A percentile compares a stretch with the other conserved stretches of the same genome.
Evolutionary conservation across 208 protist species (phyloP).

Genomic region (Trypanosoma theileri): DNA sequence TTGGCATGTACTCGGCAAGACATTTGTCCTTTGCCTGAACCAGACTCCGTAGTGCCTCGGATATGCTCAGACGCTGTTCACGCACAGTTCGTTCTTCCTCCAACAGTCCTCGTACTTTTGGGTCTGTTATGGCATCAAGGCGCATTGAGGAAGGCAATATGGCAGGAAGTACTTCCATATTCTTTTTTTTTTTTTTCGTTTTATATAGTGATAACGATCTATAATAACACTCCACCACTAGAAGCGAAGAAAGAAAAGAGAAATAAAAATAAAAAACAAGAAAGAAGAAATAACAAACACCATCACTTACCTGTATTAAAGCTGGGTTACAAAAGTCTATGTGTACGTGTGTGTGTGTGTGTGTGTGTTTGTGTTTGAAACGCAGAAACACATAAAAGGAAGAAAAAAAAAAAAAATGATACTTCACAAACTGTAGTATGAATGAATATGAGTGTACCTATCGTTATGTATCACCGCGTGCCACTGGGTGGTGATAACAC

Average conservation of each 20-base stretch:
- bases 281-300: too few species aligned
- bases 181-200: not conserved
- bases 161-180: slow-evolving; percentile 3
- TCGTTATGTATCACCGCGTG: not conserved
- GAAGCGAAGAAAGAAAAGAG: too few species aligned
- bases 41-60: slow-evolving; percentile 20
- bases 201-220: not conserved
- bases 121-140: slow-evolving; percentile 30
- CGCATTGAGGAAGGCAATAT: slow-evolving; percentile 34
- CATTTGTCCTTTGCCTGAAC: slow-evolving; percentile 16
- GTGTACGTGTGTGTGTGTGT: too few species aligned
- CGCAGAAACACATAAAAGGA: slow-evolving; percentile 6
- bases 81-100: slow-evolving; percentile 35
- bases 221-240: too few species aligned
- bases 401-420: not conserved
- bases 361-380: slow-evolving; percentile 6
- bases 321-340: too few species aligned
- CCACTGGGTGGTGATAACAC: not conserved
- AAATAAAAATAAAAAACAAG: too few species aligned
- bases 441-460: too few species aligned
- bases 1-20: slow-evolving; percentile 6
- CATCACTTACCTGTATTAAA: too few species aligned
- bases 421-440: too few species aligned
- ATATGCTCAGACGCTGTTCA: slow-evolving; percentile 9
- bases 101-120: slow-evolving; percentile 11